These are phyloP conservation scores for Brasenia schreberi DNA, from an alignment of 164 flowering plant species.

Conservation along the genomic window DNA sequence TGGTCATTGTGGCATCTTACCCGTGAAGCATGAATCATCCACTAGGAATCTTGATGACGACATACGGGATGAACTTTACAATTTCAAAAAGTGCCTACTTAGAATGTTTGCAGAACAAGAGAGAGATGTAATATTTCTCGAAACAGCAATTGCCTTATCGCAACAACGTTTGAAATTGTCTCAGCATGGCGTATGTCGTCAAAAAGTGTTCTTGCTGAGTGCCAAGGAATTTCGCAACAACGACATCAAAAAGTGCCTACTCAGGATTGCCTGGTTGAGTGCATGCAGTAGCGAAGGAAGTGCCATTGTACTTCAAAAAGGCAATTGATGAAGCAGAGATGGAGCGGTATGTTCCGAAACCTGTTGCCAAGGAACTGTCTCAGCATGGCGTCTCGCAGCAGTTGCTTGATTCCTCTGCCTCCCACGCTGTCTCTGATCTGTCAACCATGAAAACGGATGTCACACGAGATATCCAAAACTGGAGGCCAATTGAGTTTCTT, in stretches of 20 bases:
- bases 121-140: conserved; percentile 74
- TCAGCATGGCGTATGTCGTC: no score
- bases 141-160: conserved; percentile 77
- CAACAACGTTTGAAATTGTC: no score
- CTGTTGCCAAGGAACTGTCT: conserved; percentile 77
- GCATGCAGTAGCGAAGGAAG: conserved; percentile 64
- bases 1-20: conserved; percentile 84
- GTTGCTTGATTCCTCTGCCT: conserved; percentile 13
- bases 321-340: no score
- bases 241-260: no score
- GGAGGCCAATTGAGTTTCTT: conserved; percentile 11
- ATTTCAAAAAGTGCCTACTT: conserved; percentile 91
- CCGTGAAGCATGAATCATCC: conserved; percentile 85
- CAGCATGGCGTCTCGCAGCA: conserved; percentile 43
- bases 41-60: conserved; percentile 64
- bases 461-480: conserved; percentile 11
- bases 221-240: no score
- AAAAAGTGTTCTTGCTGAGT: no score
- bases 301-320: conserved; percentile 85
- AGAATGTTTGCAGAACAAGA: conserved; percentile 84
- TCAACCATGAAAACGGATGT: conserved; percentile 12
- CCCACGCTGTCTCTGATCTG: conserved; percentile 18
- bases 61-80: conserved; percentile 86
- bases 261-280: conserved; percentile 81
- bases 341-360: conserved; percentile 92